Evolutionary conservation across 1,139 yeast species (phyloP), one percentile per base, ranked within the genome.

Genomic region (Saccharomyces hybrid): DNA sequence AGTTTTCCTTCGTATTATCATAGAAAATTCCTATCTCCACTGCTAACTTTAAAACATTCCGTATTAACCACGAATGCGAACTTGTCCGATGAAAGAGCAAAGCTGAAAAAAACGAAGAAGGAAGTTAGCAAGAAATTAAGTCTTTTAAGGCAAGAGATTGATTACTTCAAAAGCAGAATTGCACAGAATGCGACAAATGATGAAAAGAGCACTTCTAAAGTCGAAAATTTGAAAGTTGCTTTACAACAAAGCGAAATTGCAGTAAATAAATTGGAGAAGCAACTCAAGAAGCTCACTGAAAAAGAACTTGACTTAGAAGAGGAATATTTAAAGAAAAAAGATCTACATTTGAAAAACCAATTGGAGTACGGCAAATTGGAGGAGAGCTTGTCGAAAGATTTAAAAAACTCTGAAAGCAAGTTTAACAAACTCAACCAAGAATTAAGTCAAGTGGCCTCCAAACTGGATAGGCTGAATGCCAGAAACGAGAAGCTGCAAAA

Each of bases 1-100:
- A 63, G 66, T 51, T 67, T 66, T 54, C 70, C 70, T 8, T 66
- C 70, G 4, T 66, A 66, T 51, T 67, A 67, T 50, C 70, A 68
- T 50, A 64, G 71, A 57, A 69, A 68, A 52, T 70, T 71, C 50
- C 57, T 69, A 47, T 71, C 87, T 0, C 82, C 88, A 1, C 63
- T 83, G 52, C 72, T 77, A 23, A 84, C 90, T 0, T 73, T 86
- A 49, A 85, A 83, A 63, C 79, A 79, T 52, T 82, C 88, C 51
- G 79, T 86, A 51, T 72, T 78, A 38, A 80, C 89, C 0, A 81
- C 88, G 0, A 78, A 82, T 59, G 79, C 79, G 28, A 80, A 79
- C 54, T 71, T 84, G 54, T 74, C 75, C 32, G 75, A 77, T 50
- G 80, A 81, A 56, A 79, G 78, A 61, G 59, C 72, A 4, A 79